These are phyloP conservation scores for Psilocybe cubensis DNA, from an alignment of 768 basidiomycete species.

Conservation along the genomic window DNA sequence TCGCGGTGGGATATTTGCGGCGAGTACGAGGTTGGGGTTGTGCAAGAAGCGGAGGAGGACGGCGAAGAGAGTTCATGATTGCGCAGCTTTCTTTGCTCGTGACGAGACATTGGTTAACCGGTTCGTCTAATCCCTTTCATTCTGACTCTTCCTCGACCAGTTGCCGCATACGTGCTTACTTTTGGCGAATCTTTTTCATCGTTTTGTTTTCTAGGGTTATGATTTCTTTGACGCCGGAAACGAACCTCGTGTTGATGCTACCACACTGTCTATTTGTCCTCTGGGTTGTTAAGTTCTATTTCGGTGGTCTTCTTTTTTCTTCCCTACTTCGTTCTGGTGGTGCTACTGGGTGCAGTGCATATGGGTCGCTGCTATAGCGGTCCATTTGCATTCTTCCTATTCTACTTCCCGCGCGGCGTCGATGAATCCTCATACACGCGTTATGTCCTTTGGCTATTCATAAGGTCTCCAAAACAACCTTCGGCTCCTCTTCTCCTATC, in stretches of 20 bases:
- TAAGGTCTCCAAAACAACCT: too few species aligned
- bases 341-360: too few species aligned
- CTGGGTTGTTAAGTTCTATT: not conserved
- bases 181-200: not conserved
- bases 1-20: slow-evolving; percentile 93
- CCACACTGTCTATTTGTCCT: not conserved
- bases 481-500: too few species aligned
- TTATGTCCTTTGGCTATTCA: too few species aligned
- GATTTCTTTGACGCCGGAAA: too few species aligned
- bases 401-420: too few species aligned
- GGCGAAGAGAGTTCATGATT: slow-evolving; percentile 26
- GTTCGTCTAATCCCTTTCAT: not conserved
- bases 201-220: not conserved
- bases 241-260: not conserved
- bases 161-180: not conserved
- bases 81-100: not conserved
- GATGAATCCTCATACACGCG: too few species aligned
- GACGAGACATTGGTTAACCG: not conserved
- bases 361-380: too few species aligned
- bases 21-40: slow-evolving; percentile 89
- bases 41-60: slow-evolving; percentile 66
- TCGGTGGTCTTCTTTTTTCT: too few species aligned
- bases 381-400: too few species aligned
- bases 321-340: not conserved
- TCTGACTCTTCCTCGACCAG: not conserved